phyloP scores from a whole-genome alignment of 768 basidiomycete genomes.

The Leccinum truebloodii region DNA sequence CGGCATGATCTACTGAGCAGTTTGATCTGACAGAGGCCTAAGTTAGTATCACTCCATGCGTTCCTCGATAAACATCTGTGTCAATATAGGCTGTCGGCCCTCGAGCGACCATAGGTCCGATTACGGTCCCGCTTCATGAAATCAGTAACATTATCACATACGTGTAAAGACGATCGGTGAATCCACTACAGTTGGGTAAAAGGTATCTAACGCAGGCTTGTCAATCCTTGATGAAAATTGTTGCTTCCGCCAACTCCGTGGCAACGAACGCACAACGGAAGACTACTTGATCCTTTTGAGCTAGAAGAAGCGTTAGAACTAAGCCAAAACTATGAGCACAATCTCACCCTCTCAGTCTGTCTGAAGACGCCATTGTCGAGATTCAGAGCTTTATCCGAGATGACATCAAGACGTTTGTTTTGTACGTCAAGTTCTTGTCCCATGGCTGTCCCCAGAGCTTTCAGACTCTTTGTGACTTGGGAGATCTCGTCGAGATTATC shows the following conservation, averaged over 20 bases:
- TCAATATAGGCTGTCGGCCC: too few species aligned
- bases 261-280: neutral
- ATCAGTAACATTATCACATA: neutral
- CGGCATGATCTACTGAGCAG: too few species aligned
- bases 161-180: neutral
- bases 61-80: neutral
- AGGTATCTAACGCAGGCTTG: constrained; percentile 22
- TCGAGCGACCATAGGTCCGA: neutral
- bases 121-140: neutral
- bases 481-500: constrained; percentile 87
- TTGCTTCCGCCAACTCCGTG: neutral
- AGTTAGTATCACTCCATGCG: neutral
- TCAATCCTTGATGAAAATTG: neutral
- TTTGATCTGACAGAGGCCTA: too few species aligned
- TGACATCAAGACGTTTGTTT: constrained; percentile 74
- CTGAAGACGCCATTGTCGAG: constrained; percentile 75
- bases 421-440: constrained; percentile 87
- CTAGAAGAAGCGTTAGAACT: constrained; percentile 32
- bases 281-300: constrained; percentile 60
- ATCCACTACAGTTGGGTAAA: neutral
- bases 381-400: constrained; percentile 74
- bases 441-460: constrained; percentile 78
- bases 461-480: constrained; percentile 74
- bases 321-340: constrained; percentile 25
- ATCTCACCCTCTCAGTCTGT: constrained; percentile 78